Evolutionary conservation across 805 yeast species (phyloP).

Genomic region (Kuraishia capsulata): DNA sequence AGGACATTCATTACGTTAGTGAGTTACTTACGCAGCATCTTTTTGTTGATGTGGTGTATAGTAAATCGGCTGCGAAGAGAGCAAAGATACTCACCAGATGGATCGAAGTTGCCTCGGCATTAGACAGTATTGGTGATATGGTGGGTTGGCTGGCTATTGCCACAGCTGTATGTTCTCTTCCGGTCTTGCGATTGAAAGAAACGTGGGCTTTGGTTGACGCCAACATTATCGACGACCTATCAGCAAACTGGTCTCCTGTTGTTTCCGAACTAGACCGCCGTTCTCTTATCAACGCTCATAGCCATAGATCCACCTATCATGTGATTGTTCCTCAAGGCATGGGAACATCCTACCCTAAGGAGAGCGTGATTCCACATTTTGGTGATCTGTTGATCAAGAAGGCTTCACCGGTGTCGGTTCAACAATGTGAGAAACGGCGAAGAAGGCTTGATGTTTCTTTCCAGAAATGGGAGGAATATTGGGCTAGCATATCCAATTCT

Average conservation of each 20-base stretch:
- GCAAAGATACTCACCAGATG: conserved; percentile 69
- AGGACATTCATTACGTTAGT: conserved; percentile 71
- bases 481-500: conserved; percentile 37
- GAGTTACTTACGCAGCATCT: conserved; percentile 61
- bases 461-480: conserved; percentile 74
- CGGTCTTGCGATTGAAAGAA: conserved; percentile 61
- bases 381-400: conserved; percentile 69
- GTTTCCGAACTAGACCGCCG: conserved; percentile 81
- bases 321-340: conserved; percentile 84
- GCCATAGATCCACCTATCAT: conserved; percentile 53
- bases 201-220: conserved; percentile 71
- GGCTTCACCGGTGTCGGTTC: conserved; percentile 25
- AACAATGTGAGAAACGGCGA: conserved; percentile 55
- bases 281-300: conserved; percentile 46
- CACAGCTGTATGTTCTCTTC: conserved; percentile 71
- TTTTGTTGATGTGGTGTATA: conserved; percentile 37
- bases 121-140: conserved; percentile 83
- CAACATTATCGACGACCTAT: conserved; percentile 47
- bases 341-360: conserved; percentile 67
- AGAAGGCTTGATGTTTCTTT: conserved; percentile 65
- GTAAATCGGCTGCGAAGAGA: conserved; percentile 30
- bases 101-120: conserved; percentile 73
- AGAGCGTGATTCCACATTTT: conserved; percentile 78
- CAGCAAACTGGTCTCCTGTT: conserved; percentile 88
- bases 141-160: conserved; percentile 92